phyloP scores from a whole-genome alignment of 2,329 filamentous ascomycete species.

The Alternaria gaisen region DNA sequence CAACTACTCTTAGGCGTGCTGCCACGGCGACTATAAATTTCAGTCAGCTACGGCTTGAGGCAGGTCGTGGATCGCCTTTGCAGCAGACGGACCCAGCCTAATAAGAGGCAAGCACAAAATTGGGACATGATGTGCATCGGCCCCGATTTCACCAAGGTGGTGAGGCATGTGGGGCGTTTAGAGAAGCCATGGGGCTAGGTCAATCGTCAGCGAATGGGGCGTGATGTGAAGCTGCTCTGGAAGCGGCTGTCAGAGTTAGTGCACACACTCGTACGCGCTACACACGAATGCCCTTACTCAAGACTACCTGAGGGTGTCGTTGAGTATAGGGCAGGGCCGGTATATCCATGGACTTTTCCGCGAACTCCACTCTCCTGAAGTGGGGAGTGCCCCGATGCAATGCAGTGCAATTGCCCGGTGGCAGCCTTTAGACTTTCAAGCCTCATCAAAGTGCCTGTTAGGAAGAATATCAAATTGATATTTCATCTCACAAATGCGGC shows the following conservation, averaged over 20 bases:
- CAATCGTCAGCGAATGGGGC: constrained; percentile 14
- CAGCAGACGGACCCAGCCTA: constrained; percentile 29
- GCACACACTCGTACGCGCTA: constrained; percentile 33
- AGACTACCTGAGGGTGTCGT: constrained; percentile 33
- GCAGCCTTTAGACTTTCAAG: constrained; percentile 37
- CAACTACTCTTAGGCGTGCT: constrained; percentile 29
- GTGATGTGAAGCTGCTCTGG: constrained; percentile 13
- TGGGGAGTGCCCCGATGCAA: constrained; percentile 46
- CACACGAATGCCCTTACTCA: constrained; percentile 35
- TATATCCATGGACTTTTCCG: constrained; percentile 29
- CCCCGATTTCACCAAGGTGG: constrained; percentile 23
- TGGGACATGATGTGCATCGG: constrained; percentile 30
- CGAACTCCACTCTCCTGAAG: constrained; percentile 34
- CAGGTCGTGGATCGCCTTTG: constrained; percentile 44
- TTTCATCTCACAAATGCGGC: constrained; percentile 29
- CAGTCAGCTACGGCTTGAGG: constrained; percentile 22
- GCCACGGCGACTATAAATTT: constrained; percentile 21
- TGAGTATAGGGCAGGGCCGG: constrained; percentile 41
- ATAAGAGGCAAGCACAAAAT: constrained; percentile 24
- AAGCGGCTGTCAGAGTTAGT: constrained; percentile 34
- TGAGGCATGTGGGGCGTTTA: constrained; percentile 34
- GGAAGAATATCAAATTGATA: constrained; percentile 29
- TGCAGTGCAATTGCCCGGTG: constrained; percentile 36
- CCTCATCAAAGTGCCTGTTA: constrained; percentile 42
- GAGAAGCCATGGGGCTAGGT: constrained; percentile 19